phyloP scores from a whole-genome alignment of 202 grass and related monocot genomes.

The Schoenoplectus triqueter region DNA sequence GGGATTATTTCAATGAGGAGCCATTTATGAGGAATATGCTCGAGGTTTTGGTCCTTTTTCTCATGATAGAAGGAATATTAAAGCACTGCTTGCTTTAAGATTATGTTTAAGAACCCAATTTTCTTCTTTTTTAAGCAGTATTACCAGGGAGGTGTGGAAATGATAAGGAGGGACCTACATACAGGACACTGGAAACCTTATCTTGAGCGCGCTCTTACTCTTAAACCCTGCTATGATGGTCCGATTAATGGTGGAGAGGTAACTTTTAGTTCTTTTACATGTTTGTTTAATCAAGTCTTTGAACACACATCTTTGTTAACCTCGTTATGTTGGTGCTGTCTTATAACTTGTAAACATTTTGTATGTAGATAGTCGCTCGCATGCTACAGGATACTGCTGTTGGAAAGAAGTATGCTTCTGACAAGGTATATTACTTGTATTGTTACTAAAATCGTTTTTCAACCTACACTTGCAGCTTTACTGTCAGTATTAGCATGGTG shows the following conservation, averaged over 20 bases:
- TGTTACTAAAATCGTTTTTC: neutral
- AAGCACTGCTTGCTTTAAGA: constrained; percentile 9
- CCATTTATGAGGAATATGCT: constrained; percentile 98
- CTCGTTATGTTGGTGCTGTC: neutral
- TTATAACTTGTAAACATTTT: constrained; percentile 41
- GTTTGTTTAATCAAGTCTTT: constrained; percentile 19
- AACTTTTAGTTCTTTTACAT: constrained; percentile 35
- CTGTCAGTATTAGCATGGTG: neutral
- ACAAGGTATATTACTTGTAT: constrained; percentile 53
- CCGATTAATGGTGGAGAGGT: constrained; percentile 89
- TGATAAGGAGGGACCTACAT: constrained; percentile 95
- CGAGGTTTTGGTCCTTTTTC: constrained; percentile 67
- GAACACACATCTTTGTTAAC: constrained; percentile 35
- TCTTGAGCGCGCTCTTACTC: constrained; percentile 77
- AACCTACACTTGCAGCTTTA: neutral
- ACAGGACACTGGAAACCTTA: constrained; percentile 97
- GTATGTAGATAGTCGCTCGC: constrained; percentile 64
- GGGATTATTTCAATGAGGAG: constrained; percentile 99
- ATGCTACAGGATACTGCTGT: constrained; percentile 89
- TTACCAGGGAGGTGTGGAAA: constrained; percentile 95
- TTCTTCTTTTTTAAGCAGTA: constrained; percentile 58
- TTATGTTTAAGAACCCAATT: constrained; percentile 34
- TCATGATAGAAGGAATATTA: constrained; percentile 24
- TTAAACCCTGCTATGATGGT: constrained; percentile 78
- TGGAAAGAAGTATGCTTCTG: constrained; percentile 84